Conservation (phyloP, 1,284 basidiomycete species). For the Schizophyllum commune region DNA sequence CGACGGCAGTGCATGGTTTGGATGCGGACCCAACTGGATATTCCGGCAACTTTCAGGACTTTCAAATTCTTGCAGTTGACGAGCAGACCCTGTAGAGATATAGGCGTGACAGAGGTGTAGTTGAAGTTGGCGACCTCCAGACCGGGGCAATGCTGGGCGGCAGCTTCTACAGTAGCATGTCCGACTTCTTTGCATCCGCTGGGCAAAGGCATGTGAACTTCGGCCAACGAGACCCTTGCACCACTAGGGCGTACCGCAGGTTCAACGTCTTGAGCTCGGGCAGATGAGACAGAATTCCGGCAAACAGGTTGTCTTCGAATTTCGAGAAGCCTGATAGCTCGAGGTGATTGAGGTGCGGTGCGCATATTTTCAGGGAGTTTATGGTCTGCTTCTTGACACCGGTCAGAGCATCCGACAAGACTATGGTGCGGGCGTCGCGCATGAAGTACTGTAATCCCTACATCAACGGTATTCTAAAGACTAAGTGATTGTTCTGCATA, state of each 20-base stretch:
- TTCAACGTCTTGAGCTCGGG: slow-evolving; percentile 38
- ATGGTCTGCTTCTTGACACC: slow-evolving; percentile 47
- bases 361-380: slow-evolving; percentile 5
- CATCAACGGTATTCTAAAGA: neutral
- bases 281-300: slow-evolving; percentile 37
- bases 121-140: slow-evolving; percentile 50
- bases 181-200: slow-evolving; percentile 57
- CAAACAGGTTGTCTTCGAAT: slow-evolving; percentile 44
- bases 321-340: slow-evolving; percentile 44
- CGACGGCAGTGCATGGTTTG: slow-evolving; percentile 14
- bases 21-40: slow-evolving; percentile 43
- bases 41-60: slow-evolving; percentile 56
- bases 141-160: slow-evolving; percentile 33
- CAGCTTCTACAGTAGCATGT: slow-evolving; percentile 35
- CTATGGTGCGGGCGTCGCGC: slow-evolving; percentile 38
- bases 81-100: slow-evolving; percentile 34
- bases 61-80: slow-evolving; percentile 34
- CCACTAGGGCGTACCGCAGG: slow-evolving; percentile 37
- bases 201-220: slow-evolving; percentile 3
- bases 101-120: slow-evolving; percentile 48
- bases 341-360: slow-evolving; percentile 38
- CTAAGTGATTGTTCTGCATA: slow-evolving; percentile 25
- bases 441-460: slow-evolving; percentile 42
- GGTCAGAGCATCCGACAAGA: slow-evolving; percentile 42
- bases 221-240: slow-evolving; percentile 3